A percentile compares a stretch with the other conserved stretches of the same genome.
phyloP scores from a whole-genome alignment of 2,329 filamentous ascomycete genomes.

The Diaporthe sp. region DNA sequence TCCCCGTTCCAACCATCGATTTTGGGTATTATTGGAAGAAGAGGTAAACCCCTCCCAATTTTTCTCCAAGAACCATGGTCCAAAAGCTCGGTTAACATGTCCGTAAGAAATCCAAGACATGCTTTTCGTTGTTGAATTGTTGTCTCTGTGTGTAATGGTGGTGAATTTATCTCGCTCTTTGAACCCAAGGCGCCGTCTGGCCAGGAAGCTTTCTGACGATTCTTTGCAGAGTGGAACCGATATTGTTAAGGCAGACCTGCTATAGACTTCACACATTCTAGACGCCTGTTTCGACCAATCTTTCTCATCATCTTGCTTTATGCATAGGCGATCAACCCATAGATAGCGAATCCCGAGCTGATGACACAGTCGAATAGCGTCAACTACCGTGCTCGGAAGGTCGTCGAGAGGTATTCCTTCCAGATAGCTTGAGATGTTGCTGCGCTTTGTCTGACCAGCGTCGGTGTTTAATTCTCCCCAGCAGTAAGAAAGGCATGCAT shows the following conservation, averaged over 20 bases:
- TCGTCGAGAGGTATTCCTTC: background rate
- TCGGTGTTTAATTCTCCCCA: background rate
- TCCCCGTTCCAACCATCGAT: background rate
- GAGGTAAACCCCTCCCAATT: background rate
- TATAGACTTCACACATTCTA: slow-evolving; percentile 42
- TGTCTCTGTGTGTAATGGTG: accelerated
- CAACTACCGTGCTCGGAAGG: background rate
- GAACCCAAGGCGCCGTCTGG: accelerated
- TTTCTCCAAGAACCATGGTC: background rate
- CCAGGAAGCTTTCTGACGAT: background rate
- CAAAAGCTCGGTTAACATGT: background rate
- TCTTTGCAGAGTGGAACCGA: background rate
- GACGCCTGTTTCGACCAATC: slow-evolving; percentile 36
- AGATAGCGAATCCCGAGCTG: slow-evolving; percentile 33
- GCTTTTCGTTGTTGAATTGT: too few relatives aligned
- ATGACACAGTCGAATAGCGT: background rate
- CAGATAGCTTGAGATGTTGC: accelerated
- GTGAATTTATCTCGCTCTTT: accelerated
- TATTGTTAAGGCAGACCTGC: slow-evolving; percentile 39
- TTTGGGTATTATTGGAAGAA: background rate
- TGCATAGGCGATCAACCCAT: slow-evolving; percentile 44
- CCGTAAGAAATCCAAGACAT: background rate
- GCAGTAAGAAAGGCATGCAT: slow-evolving; percentile 11
- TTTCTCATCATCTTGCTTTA: slow-evolving; percentile 41
- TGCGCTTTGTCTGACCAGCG: background rate